Percentiles rank a stretch among this genome's conserved stretches.
Conservation (phyloP, 192 early-diverging fungal species). For the Rhizophagus prolifer region DNA sequence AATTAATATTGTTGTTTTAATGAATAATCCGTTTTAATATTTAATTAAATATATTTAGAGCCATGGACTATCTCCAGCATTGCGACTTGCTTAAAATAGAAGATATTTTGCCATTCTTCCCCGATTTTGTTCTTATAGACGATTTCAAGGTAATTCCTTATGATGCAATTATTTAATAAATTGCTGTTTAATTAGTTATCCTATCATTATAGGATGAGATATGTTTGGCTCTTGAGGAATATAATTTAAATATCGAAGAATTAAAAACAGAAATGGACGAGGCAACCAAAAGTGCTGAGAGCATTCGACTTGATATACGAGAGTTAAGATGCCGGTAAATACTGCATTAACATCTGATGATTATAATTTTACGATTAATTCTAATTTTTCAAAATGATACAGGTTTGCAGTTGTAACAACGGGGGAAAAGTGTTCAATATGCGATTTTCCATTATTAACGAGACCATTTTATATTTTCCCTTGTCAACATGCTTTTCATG, state of each 20-base stretch:
- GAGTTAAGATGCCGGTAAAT: conserved; percentile 78
- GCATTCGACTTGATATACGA: conserved; percentile 87
- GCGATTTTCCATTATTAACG: conserved; percentile 74
- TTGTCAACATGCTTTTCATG: conserved; percentile 93
- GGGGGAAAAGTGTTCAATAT: conserved; percentile 76
- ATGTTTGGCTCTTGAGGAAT: conserved; percentile 85
- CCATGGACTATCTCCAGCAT: conserved; percentile 78
- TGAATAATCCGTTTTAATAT: neutral
- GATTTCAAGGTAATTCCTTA: conserved; percentile 75
- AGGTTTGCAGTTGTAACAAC: conserved; percentile 68
- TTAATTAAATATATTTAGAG: conserved; percentile 45
- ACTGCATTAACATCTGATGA: conserved; percentile 13
- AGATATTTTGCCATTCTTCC: conserved; percentile 96
- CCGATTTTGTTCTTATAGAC: conserved; percentile 95
- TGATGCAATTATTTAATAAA: neutral
- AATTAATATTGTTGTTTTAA: neutral
- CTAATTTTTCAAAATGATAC: neutral
- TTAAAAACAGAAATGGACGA: conserved; percentile 95
- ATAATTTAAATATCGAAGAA: conserved; percentile 86
- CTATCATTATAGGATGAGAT: conserved; percentile 70
- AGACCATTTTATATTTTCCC: conserved; percentile 94
- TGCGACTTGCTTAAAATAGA: conserved; percentile 88
- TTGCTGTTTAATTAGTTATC: neutral
- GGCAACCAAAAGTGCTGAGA: conserved; percentile 86
- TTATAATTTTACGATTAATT: conserved; percentile 5